Evolutionary conservation across 2,329 filamentous ascomycete species (phyloP), one percentile per base, ranked within the genome.

Genomic region (Penicillium glabrum): DNA sequence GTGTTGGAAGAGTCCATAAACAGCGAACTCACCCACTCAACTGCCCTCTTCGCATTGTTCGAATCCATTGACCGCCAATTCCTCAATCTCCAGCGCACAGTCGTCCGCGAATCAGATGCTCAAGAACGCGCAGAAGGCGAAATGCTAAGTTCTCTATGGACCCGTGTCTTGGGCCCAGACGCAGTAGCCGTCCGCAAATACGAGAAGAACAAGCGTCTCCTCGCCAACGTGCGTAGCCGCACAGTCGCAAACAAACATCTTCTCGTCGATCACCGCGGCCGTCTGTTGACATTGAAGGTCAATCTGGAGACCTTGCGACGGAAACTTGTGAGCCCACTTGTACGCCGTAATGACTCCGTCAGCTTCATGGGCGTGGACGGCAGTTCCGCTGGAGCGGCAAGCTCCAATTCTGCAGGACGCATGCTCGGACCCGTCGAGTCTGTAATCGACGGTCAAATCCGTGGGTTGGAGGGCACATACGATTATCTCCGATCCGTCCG

Each of bases 51-150:
- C 73, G 85, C 85, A 3, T 86, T 96, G n/a, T 97, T 97, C 73
- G 92, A 96, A 72, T 85, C 87, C 57, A 92, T 97, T 65, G 93
- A 98, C 76, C 85, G 87, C 52, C 91, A 96, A 72, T 96, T 97
- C 75, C 83, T 92, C 60, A 96, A 95, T 72, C 83, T 97, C 1
- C 91, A 91, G 61, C 88, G 92, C 59, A 89, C 87, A 5, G 92
- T 96, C 10, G 88, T 90, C 54, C 90, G 91, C 67, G 93, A 97
- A 76, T 86, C 88, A 21, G 88, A 89, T 61, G 84, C 85, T 6
- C 91, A 97, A 70, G 91, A 96, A 61, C 87, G 88, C 43, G 81
- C 87, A 29, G 90, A 96, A 71, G 87, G 86, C 60, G 91, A 96
- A 68, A 83, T 95, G 67, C 86, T 97, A 44, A 88, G 88, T 2